Conservation (phyloP, 1,139 yeast species). For the Candida glucosophila region DNA sequence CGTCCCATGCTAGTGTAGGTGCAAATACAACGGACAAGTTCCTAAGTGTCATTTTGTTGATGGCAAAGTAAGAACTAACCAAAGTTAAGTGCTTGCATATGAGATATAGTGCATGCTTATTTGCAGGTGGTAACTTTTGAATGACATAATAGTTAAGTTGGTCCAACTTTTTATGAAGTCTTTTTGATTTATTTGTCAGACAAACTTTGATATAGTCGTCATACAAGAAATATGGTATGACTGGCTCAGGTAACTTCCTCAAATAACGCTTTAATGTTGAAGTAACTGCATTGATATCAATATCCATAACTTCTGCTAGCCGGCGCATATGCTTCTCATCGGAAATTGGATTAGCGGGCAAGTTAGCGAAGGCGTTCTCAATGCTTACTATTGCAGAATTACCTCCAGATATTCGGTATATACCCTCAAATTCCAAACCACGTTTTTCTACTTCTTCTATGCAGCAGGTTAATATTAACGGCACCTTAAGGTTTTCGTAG, state of each 20-base stretch:
- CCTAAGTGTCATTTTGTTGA: constrained; percentile 70
- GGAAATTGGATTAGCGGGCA: constrained; percentile 14
- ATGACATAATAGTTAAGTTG: constrained; percentile 22
- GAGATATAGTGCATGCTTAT: constrained; percentile 45
- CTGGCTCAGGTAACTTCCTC: constrained; percentile 77
- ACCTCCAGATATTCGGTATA: constrained; percentile 88
- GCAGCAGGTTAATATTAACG: constrained; percentile 66
- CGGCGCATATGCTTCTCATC: constrained; percentile 33
- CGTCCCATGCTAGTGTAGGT: constrained; percentile 82
- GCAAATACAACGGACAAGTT: constrained; percentile 92
- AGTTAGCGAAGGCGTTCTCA: constrained; percentile 36
- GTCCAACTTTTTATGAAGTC: constrained; percentile 20
- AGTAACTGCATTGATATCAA: constrained; percentile 82
- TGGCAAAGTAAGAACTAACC: constrained; percentile 38
- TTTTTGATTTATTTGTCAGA: constrained; percentile 23
- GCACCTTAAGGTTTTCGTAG: constrained; percentile 55
- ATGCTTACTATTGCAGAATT: constrained; percentile 61
- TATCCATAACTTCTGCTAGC: constrained; percentile 40
- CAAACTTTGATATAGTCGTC: constrained; percentile 49
- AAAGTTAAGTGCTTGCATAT: constrained; percentile 59
- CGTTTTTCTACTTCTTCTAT: constrained; percentile 69
- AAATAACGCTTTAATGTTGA: constrained; percentile 81
- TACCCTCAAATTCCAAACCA: constrained; percentile 73
- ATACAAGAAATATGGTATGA: constrained; percentile 64
- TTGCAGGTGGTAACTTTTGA: constrained; percentile 55